Evolutionary conservation across 208 protist species (phyloP).

Genomic region (Sergeia podlipaevii): DNA sequence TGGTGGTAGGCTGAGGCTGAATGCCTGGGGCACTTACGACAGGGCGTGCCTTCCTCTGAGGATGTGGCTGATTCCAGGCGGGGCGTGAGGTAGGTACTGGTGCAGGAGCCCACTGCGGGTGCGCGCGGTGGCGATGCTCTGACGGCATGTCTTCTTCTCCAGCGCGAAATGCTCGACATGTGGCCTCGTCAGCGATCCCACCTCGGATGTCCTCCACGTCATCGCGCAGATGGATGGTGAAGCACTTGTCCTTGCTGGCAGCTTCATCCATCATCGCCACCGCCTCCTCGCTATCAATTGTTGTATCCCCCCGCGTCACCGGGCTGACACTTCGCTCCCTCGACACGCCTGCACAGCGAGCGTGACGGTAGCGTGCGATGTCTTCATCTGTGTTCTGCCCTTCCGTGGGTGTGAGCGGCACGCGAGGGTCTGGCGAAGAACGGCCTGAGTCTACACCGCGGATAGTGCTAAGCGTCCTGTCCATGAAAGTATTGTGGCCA

Average conservation of each 20-base stretch:
- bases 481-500: too few relatives aligned
- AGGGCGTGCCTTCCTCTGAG: slow-evolving; percentile 36
- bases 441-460: slow-evolving; percentile 1
- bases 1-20: neutral
- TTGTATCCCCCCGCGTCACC: neutral
- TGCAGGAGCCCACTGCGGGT: slow-evolving; percentile 26
- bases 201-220: slow-evolving; percentile 4
- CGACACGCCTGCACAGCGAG: slow-evolving; percentile 29
- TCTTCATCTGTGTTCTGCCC: too few relatives aligned
- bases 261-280: too few relatives aligned
- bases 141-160: neutral
- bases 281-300: too few relatives aligned
- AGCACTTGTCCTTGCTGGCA: too few relatives aligned
- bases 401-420: slow-evolving; percentile 22
- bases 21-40: slow-evolving; percentile 46
- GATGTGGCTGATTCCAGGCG: slow-evolving; percentile 63
- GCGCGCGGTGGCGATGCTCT: slow-evolving; percentile 2
- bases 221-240: too few relatives aligned
- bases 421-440: slow-evolving; percentile 26
- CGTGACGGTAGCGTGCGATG: too few relatives aligned
- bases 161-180: neutral
- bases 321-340: slow-evolving; percentile 3
- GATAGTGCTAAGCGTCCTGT: slow-evolving; percentile 3
- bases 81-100: slow-evolving; percentile 23
- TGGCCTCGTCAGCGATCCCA: neutral